Percentiles rank a stretch among this genome's conserved stretches.
Conservation (phyloP, 495 filamentous ascomycete genomes). For the Penicillium ucsense region DNA sequence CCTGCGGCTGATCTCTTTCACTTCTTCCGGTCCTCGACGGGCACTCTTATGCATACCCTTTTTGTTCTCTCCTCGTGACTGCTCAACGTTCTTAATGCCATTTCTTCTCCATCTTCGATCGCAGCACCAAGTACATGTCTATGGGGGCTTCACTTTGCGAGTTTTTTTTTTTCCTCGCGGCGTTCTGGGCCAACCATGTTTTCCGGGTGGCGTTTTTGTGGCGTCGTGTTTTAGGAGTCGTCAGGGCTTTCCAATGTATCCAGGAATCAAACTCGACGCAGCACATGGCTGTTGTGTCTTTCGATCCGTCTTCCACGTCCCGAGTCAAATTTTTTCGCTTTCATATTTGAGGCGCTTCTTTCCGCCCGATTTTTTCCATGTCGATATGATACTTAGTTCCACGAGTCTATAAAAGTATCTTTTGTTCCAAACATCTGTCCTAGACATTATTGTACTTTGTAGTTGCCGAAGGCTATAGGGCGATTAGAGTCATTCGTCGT, state of each 20-base stretch:
- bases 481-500: too few species aligned
- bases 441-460: not conserved
- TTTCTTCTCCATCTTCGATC: not conserved
- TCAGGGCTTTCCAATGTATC: too few species aligned
- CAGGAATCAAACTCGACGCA: too few species aligned
- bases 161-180: conserved; percentile 9
- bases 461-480: not conserved
- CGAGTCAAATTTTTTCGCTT: too few species aligned
- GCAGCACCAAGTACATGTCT: conserved; percentile 1
- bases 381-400: conserved; percentile 15
- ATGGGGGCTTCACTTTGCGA: not conserved
- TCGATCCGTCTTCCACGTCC: too few species aligned
- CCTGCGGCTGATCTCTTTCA: conserved; percentile 5
- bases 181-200: too few species aligned
- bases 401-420: conserved; percentile 3
- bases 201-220: too few species aligned
- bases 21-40: conserved; percentile 14
- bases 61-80: conserved; percentile 10
- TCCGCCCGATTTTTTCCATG: conserved; percentile 12
- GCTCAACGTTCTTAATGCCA: conserved; percentile 18
- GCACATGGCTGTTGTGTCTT: too few species aligned
- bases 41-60: conserved; percentile 18
- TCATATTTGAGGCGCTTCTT: conserved; percentile 2
- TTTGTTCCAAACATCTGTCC: not conserved
- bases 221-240: too few species aligned